Percentiles rank a stretch among this genome's conserved stretches.
Conservation (phyloP, 164 flowering plant genomes). For the Warburgia ugandensis region DNA sequence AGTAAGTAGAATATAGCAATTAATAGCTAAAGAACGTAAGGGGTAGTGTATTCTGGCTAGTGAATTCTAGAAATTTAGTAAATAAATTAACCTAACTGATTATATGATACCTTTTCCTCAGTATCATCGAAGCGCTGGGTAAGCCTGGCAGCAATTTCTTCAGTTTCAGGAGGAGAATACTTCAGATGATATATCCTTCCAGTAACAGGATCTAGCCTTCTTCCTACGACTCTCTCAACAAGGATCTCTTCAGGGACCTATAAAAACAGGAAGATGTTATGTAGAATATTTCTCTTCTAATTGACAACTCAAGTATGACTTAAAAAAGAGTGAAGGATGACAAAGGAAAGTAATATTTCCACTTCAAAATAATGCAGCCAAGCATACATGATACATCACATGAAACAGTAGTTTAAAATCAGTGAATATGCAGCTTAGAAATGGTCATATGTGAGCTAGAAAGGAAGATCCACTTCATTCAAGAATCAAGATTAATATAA, state of each 20-base stretch:
- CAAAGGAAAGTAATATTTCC: not conserved
- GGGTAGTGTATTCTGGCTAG: not conserved
- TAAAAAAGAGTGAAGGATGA: not conserved
- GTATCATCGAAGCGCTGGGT: constrained; percentile 98
- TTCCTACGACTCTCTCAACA: constrained; percentile 94
- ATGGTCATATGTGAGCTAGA: no score
- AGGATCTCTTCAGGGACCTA: constrained; percentile 91
- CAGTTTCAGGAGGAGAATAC: constrained; percentile 90
- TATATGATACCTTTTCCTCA: constrained; percentile 67
- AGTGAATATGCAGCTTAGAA: no score
- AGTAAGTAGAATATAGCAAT: not conserved
- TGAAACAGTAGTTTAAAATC: no score
- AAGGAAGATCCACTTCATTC: no score
- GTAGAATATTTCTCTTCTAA: not conserved
- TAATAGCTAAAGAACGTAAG: not conserved
- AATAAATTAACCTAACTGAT: not conserved
- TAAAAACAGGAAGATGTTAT: constrained; percentile 4
- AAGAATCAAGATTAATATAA: no score
- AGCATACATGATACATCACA: no score
- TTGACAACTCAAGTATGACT: not conserved
- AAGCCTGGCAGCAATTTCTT: constrained; percentile 88
- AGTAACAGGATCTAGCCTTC: constrained; percentile 95
- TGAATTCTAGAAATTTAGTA: not conserved
- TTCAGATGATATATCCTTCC: constrained; percentile 90
- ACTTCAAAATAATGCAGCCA: no score